These are phyloP conservation scores for Trichothecium roseum DNA, from an alignment of 2,329 filamentous ascomycete species.

Conservation along the genomic window DNA sequence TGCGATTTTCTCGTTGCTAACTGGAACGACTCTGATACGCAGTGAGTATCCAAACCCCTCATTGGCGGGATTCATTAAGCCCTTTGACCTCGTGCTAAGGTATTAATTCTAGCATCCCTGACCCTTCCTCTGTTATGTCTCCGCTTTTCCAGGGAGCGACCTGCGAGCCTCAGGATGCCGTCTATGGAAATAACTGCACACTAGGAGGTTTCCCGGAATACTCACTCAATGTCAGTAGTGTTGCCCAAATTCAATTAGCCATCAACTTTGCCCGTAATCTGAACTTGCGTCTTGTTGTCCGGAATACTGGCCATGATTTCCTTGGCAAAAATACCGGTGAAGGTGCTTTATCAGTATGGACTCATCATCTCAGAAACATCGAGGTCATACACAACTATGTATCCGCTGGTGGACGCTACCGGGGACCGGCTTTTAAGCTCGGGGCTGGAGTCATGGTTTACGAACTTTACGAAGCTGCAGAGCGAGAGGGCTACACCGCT, in stretches of 20 bases:
- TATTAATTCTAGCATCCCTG: conserved; percentile 14
- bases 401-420: conserved; percentile 15
- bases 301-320: conserved; percentile 43
- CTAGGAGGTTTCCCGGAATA: conserved; percentile 31
- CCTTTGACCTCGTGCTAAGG: not conserved
- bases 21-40: conserved; percentile 10
- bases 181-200: conserved; percentile 18
- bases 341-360: conserved; percentile 47
- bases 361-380: conserved; percentile 38
- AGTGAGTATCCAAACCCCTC: conserved; percentile 1
- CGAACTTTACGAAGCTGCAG: conserved; percentile 41
- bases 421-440: conserved; percentile 41
- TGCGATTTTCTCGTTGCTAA: conserved; percentile 14
- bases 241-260: conserved; percentile 32
- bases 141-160: conserved; percentile 27
- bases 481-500: conserved; percentile 32
- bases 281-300: conserved; percentile 40
- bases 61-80: not conserved
- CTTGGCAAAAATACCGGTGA: conserved; percentile 51
- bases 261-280: conserved; percentile 33
- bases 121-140: conserved; percentile 29
- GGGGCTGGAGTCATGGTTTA: conserved; percentile 42
- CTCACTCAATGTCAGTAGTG: conserved; percentile 27
- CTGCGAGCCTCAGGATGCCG: conserved; percentile 20
- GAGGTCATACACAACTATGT: conserved; percentile 13